A percentile compares a stretch with the other conserved stretches of the same genome.
phyloP scores from a whole-genome alignment of 1,284 basidiomycete genomes.

The Ustanciosporium gigantosporum region DNA sequence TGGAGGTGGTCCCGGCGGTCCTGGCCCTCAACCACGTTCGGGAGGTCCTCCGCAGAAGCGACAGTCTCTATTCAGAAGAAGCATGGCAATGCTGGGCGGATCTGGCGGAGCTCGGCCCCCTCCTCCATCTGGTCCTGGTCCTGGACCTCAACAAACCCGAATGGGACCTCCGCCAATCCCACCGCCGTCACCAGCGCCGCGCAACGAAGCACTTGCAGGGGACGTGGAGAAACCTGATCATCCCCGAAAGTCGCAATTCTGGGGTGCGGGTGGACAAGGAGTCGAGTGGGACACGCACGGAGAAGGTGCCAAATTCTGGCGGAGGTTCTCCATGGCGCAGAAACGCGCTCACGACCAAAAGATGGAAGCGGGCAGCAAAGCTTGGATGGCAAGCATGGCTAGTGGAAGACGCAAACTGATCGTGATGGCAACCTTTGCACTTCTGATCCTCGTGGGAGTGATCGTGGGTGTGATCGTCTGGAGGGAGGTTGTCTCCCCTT shows the following conservation, averaged over 20 bases:
- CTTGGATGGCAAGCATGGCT: constrained; percentile 25
- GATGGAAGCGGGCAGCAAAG: constrained; percentile 28
- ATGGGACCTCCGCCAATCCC: neutral
- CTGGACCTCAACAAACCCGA: neutral
- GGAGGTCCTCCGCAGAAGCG: constrained; percentile 14
- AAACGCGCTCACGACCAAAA: constrained; percentile 28
- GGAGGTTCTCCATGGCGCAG: constrained; percentile 47
- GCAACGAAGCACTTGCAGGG: constrained; percentile 38
- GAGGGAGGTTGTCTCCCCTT: constrained; percentile 40
- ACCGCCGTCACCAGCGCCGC: constrained; percentile 18
- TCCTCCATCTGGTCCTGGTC: too few relatives aligned
- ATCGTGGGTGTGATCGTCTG: constrained; percentile 51
- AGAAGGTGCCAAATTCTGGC: constrained; percentile 53
- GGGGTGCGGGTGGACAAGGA: constrained; percentile 46
- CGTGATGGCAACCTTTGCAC: constrained; percentile 33
- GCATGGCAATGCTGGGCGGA: constrained; percentile 47
- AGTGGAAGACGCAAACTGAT: constrained; percentile 27
- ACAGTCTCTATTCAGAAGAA: constrained; percentile 41
- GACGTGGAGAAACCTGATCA: constrained; percentile 45
- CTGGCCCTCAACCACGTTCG: constrained; percentile 2
- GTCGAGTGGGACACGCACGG: constrained; percentile 54
- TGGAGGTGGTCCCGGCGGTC: constrained; percentile 1
- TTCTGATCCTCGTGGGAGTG: constrained; percentile 28
- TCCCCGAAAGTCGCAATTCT: constrained; percentile 45
- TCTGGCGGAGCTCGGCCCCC: neutral